These are phyloP conservation scores for Solanum chiquidenum DNA, from an alignment of 257 asterid species.

Conservation along the genomic window DNA sequence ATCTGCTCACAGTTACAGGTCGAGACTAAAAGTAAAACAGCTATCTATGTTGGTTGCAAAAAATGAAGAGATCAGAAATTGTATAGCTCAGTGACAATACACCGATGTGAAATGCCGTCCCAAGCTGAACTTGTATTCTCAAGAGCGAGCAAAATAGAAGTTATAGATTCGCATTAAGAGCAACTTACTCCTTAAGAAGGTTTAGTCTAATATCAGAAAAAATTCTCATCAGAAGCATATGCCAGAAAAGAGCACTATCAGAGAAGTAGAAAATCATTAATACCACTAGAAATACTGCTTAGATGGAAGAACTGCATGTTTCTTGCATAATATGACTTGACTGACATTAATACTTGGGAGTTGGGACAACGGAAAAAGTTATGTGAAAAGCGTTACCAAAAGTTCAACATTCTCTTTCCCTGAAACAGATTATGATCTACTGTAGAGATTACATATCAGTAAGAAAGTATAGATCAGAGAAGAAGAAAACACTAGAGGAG, in stretches of 20 bases:
- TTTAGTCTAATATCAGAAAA: not conserved
- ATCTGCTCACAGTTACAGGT: too few relatives aligned
- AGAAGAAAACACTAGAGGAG: not conserved
- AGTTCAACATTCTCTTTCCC: not conserved
- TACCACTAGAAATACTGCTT: not conserved
- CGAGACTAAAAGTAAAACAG: too few relatives aligned
- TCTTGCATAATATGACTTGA: not conserved
- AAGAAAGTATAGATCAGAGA: not conserved
- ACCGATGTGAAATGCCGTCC: too few relatives aligned
- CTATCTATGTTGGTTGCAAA: too few relatives aligned
- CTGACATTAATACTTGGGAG: not conserved
- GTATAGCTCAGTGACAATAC: too few relatives aligned
- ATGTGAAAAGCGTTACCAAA: not conserved
- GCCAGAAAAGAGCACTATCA: not conserved
- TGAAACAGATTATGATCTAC: not conserved
- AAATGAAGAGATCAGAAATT: too few relatives aligned
- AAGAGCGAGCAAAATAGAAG: too few relatives aligned
- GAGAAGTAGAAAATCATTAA: not conserved
- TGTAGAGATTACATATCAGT: not conserved
- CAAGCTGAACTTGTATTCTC: too few relatives aligned
- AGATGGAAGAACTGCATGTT: not conserved
- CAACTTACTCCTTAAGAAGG: too few relatives aligned
- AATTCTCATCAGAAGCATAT: not conserved
- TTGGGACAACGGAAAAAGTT: not conserved
- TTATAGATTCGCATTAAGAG: too few relatives aligned